Conservation (phyloP, 2,329 filamentous ascomycete species). For the Fusarium sp. region DNA sequence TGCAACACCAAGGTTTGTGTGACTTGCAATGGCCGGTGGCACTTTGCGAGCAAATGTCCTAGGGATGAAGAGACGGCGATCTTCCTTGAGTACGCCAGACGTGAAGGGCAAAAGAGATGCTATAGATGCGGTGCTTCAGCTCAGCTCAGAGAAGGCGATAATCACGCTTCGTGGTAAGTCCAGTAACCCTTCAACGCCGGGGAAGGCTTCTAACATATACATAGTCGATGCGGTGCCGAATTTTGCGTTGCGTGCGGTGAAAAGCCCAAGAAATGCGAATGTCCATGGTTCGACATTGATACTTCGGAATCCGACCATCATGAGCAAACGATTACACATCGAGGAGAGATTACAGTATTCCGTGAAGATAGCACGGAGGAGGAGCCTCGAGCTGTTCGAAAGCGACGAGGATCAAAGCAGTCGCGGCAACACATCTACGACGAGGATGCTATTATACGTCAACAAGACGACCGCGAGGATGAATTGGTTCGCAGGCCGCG, state of each 20-base stretch:
- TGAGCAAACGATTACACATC: conserved; percentile 64
- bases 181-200: too few species aligned
- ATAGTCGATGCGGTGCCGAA: conserved; percentile 80
- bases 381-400: conserved; percentile 44
- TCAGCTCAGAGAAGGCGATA: conserved; percentile 84
- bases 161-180: conserved; percentile 87
- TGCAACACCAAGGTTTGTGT: conserved; percentile 83
- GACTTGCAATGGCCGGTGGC: conserved; percentile 79
- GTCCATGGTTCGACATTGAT: conserved; percentile 81
- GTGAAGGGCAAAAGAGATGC: conserved; percentile 81
- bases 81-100: conserved; percentile 73
- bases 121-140: conserved; percentile 80
- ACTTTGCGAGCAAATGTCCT: conserved; percentile 76
- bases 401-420: conserved; percentile 43
- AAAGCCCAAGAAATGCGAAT: conserved; percentile 87
- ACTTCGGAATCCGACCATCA: conserved; percentile 65
- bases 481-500: conserved; percentile 48
- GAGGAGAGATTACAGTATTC: conserved; percentile 43
- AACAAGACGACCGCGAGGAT: conserved; percentile 62
- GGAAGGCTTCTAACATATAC: conserved; percentile 29
- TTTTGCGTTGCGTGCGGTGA: conserved; percentile 89
- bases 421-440: conserved; percentile 55
- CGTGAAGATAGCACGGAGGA: conserved; percentile 48
- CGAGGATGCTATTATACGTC: conserved; percentile 61
- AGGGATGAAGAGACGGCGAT: conserved; percentile 74